phyloP scores from a whole-genome alignment of 441 rosid species.

The Sinapis alba region DNA sequence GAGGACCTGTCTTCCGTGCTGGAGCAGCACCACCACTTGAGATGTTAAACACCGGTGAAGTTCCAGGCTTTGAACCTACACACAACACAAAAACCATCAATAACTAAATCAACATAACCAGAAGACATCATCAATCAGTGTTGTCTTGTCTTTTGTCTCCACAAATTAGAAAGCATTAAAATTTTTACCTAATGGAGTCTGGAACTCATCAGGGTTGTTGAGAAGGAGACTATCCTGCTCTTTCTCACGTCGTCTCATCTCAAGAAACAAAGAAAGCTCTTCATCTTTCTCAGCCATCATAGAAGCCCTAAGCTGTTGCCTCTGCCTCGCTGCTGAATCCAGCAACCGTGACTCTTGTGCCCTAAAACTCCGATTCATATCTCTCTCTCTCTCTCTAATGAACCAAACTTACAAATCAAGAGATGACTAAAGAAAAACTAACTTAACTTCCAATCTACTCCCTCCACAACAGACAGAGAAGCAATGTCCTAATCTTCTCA shows the following conservation, averaged over 20 bases:
- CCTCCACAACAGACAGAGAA: slow-evolving; percentile 6
- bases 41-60: slow-evolving; percentile 78
- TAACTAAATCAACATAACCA: background rate
- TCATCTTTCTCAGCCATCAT: slow-evolving; percentile 87
- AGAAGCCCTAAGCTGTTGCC: slow-evolving; percentile 70
- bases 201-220: slow-evolving; percentile 63
- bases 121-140: too few relatives aligned
- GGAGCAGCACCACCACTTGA: slow-evolving; percentile 50
- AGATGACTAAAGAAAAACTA: slow-evolving; percentile 27
- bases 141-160: background rate
- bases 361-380: slow-evolving; percentile 98
- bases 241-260: slow-evolving; percentile 92
- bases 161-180: slow-evolving; percentile 6
- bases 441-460: slow-evolving; percentile 49
- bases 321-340: slow-evolving; percentile 35
- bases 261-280: slow-evolving; percentile 85
- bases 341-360: slow-evolving; percentile 58
- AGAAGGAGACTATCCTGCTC: slow-evolving; percentile 69
- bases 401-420: slow-evolving; percentile 44
- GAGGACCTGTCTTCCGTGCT: slow-evolving; percentile 58
- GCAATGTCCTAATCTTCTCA: slow-evolving; percentile 33
- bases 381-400: background rate
- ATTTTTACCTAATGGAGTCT: slow-evolving; percentile 65
- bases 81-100: background rate
- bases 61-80: slow-evolving; percentile 82